Evolutionary conservation across 306 rosid species (phyloP).

Genomic region (Fragaria vesca): DNA sequence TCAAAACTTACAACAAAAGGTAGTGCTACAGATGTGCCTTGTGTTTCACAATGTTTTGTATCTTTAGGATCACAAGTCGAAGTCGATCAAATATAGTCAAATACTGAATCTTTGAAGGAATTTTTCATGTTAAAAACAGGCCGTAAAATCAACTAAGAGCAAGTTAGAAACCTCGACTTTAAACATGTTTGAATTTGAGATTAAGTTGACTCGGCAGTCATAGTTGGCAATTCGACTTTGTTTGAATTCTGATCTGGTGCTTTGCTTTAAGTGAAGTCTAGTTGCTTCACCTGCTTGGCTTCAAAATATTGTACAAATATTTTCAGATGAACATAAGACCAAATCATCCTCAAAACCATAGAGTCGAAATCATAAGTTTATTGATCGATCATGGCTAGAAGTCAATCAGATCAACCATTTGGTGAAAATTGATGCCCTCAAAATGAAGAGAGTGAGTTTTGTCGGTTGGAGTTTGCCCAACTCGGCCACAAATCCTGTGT

Average conservation of each 20-base stretch:
- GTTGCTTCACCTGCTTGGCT: too few species aligned
- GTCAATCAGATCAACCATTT: too few species aligned
- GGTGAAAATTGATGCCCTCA: too few species aligned
- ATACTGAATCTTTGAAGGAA: neutral
- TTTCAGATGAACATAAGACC: too few species aligned
- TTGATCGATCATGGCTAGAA: too few species aligned
- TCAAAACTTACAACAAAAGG: neutral
- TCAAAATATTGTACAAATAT: too few species aligned
- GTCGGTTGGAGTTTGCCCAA: neutral
- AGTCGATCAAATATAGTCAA: neutral
- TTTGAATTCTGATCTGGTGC: neutral
- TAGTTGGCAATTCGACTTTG: neutral
- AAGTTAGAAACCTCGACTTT: neutral
- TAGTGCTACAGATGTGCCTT: neutral
- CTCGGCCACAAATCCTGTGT: neutral
- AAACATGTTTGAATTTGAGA: neutral
- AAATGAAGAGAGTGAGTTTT: too few species aligned
- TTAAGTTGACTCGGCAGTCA: neutral
- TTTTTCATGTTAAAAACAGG: too few species aligned
- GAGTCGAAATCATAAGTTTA: too few species aligned
- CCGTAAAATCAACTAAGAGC: neutral
- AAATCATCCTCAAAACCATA: too few species aligned
- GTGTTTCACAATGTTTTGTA: constrained; percentile 26
- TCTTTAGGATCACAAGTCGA: neutral
- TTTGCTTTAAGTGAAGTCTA: neutral